phyloP scores from a whole-genome alignment of 176 grass and related monocot genomes.

The Musa troglodytarum region DNA sequence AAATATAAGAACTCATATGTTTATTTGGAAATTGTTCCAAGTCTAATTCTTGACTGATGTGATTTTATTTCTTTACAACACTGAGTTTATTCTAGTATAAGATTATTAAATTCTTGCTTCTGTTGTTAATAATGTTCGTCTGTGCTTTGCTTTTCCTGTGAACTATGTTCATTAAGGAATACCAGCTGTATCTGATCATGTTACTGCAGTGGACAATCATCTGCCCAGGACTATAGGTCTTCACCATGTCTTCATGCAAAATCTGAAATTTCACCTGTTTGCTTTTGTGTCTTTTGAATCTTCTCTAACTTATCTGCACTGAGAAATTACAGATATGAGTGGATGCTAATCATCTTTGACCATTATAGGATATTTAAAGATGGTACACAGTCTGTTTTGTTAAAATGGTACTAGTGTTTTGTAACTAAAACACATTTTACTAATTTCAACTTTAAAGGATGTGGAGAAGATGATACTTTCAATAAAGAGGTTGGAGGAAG shows the following conservation, averaged over 20 bases:
- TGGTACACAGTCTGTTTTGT: constrained; percentile 6
- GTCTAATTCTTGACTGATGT: neutral
- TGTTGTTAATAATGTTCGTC: neutral
- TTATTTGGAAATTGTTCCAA: neutral
- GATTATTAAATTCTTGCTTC: neutral
- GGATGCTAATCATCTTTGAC: neutral
- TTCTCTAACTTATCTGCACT: neutral
- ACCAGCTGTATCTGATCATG: neutral
- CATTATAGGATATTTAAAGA: neutral
- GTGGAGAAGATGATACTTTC: constrained; percentile 49
- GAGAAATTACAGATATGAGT: neutral
- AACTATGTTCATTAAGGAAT: neutral
- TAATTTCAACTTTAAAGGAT: constrained; percentile 54
- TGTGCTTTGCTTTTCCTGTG: neutral
- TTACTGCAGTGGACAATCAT: neutral
- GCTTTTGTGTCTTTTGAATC: neutral
- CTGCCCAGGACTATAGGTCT: neutral
- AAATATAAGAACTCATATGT: neutral
- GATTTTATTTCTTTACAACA: neutral
- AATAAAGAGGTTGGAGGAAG: constrained; percentile 40
- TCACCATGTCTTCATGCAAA: neutral
- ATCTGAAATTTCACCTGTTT: neutral
- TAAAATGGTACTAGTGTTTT: constrained; percentile 2
- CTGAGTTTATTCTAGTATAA: neutral
- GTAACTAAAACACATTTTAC: constrained; percentile 31